These are phyloP conservation scores for Aquilaria yunnanensis DNA, from an alignment of 345 rosid genomes.

Conservation along the genomic window DNA sequence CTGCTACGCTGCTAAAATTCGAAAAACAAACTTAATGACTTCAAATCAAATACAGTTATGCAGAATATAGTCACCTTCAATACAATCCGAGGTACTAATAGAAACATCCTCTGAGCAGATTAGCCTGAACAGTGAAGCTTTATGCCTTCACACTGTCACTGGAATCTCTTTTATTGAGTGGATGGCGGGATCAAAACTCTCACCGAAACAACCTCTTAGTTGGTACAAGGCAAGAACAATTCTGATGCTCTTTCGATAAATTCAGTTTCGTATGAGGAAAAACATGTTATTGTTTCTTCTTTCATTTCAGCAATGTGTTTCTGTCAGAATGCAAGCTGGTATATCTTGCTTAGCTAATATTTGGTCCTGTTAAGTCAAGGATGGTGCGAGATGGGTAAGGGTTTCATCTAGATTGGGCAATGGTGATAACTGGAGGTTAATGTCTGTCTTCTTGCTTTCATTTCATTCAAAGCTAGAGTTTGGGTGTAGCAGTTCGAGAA, in stretches of 20 bases:
- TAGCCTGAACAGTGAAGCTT: conserved; percentile 74
- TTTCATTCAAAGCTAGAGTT: too few relatives aligned
- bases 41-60: background rate
- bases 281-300: background rate
- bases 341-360: too few relatives aligned
- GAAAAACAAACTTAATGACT: background rate
- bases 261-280: background rate
- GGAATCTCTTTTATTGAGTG: conserved; percentile 75
- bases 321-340: too few relatives aligned
- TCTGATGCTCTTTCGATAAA: background rate
- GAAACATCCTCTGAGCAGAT: conserved; percentile 24
- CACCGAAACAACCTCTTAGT: conserved; percentile 59
- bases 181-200: conserved; percentile 53
- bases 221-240: conserved; percentile 72
- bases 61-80: background rate
- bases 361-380: too few relatives aligned
- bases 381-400: too few relatives aligned
- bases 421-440: too few relatives aligned
- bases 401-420: too few relatives aligned
- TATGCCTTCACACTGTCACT: conserved; percentile 50
- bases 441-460: too few relatives aligned
- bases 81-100: background rate
- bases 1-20: background rate
- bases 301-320: too few relatives aligned
- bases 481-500: too few relatives aligned